Conservation (phyloP, 2,329 filamentous ascomycete species). For the Microsporum canis region DNA sequence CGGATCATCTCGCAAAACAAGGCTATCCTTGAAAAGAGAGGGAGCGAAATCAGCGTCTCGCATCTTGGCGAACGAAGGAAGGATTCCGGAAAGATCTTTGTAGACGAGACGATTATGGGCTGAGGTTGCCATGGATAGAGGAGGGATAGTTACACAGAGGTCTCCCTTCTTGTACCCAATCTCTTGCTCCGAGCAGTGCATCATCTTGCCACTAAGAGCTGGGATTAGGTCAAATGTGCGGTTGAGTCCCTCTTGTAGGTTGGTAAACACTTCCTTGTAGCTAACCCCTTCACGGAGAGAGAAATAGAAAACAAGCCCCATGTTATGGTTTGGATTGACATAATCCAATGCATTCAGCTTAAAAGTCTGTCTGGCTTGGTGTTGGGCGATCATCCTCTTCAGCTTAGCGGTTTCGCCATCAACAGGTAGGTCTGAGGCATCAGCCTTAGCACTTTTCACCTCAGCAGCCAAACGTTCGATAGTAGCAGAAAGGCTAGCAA, state of each 20-base stretch:
- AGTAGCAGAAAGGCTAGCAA: neutral
- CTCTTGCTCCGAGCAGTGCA: neutral
- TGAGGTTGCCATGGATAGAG: neutral
- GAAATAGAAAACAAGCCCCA: slow-evolving; percentile 5
- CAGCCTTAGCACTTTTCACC: neutral
- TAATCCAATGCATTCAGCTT: slow-evolving; percentile 4
- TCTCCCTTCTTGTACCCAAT: slow-evolving; percentile 3
- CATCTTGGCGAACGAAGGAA: neutral
- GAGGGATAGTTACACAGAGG: slow-evolving; percentile 1
- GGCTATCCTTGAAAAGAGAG: slow-evolving; percentile 1
- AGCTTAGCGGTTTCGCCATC: neutral
- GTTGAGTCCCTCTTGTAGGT: slow-evolving; percentile 2
- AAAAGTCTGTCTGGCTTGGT: neutral
- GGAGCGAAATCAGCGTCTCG: neutral
- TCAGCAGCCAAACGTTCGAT: neutral
- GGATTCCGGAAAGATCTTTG: neutral
- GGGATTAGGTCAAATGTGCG: neutral
- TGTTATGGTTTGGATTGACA: slow-evolving; percentile 4
- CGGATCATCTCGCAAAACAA: slow-evolving; percentile 4
- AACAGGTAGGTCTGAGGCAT: neutral
- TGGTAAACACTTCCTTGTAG: neutral
- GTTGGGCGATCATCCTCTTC: neutral
- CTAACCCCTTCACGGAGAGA: neutral
- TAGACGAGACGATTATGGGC: neutral
- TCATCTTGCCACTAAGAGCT: slow-evolving; percentile 1